A percentile compares a stretch with the other conserved stretches of the same genome.
phyloP scores from a whole-genome alignment of 306 rosid species.

The Cicer chorassanicum region DNA sequence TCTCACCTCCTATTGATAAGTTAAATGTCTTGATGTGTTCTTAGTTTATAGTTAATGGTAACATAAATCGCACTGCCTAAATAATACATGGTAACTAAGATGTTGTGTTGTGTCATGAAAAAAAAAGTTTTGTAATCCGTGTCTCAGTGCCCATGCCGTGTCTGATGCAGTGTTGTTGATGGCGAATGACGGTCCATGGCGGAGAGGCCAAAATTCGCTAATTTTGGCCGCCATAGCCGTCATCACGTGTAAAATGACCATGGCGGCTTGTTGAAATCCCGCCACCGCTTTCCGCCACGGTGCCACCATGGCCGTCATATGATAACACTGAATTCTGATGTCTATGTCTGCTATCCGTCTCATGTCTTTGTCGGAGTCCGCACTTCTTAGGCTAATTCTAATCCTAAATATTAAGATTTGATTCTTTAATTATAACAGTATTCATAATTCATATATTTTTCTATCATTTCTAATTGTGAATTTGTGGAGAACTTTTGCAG shows the following conservation, averaged over 20 bases:
- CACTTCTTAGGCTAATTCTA: neutral
- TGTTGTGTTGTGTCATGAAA: neutral
- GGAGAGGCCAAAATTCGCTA: too few species aligned
- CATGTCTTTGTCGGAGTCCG: neutral
- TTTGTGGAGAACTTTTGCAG: constrained; percentile 51
- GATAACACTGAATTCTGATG: too few species aligned
- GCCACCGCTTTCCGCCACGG: too few species aligned
- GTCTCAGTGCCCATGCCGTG: too few species aligned
- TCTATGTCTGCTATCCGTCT: too few species aligned
- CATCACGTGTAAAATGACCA: too few species aligned
- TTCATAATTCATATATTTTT: neutral
- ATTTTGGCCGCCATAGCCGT: too few species aligned
- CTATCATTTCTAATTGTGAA: constrained; percentile 25
- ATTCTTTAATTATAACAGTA: neutral
- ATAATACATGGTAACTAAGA: constrained; percentile 15
- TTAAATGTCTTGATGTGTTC: constrained; percentile 16
- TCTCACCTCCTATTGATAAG: constrained; percentile 15
- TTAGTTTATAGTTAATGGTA: constrained; percentile 14
- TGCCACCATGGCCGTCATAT: too few species aligned
- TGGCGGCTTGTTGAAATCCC: too few species aligned
- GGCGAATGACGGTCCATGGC: too few species aligned
- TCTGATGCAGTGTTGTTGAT: too few species aligned
- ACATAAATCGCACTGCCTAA: neutral
- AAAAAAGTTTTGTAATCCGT: too few species aligned
- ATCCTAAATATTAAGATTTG: neutral